A percentile compares a stretch with the other conserved stretches of the same genome.
Conservation (phyloP, 768 basidiomycete species). For the Scleroderma citrinum region DNA sequence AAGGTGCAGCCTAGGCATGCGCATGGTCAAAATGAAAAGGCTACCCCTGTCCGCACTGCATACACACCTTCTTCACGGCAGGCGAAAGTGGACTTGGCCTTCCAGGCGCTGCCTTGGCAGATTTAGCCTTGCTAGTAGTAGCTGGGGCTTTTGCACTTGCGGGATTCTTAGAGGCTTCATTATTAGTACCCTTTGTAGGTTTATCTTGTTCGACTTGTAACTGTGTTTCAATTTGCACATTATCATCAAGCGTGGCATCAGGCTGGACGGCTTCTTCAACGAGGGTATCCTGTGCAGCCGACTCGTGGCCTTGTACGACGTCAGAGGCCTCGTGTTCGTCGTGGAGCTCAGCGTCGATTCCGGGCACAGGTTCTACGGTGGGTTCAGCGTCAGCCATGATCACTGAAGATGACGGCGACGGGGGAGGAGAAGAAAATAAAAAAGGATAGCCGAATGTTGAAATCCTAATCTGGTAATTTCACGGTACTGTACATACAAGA, state of each 20-base stretch:
- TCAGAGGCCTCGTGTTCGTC: constrained; percentile 36
- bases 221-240: constrained; percentile 11
- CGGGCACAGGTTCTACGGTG: constrained; percentile 15
- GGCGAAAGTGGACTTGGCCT: constrained; percentile 50
- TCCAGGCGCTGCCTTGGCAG: constrained; percentile 36
- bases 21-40: constrained; percentile 24
- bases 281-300: constrained; percentile 14
- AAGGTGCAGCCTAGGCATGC: constrained; percentile 48
- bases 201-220: constrained; percentile 19
- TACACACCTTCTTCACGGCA: constrained; percentile 63
- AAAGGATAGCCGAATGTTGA: constrained; percentile 1
- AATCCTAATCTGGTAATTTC: neutral
- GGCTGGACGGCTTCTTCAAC: constrained; percentile 14
- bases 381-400: constrained; percentile 35
- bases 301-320: constrained; percentile 25
- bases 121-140: constrained; percentile 25
- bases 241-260: constrained; percentile 13
- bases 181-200: constrained; percentile 10
- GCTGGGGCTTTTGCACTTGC: constrained; percentile 22
- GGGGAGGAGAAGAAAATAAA: constrained; percentile 6
- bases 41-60: constrained; percentile 11
- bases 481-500: too few species aligned
- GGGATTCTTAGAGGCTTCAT: constrained; percentile 23
- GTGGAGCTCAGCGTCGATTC: constrained; percentile 21
- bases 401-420: constrained; percentile 16